Base-by-base conservation (phyloP, 2,329 filamentous ascomycete species). In the Pezicula rhizophila region DNA sequence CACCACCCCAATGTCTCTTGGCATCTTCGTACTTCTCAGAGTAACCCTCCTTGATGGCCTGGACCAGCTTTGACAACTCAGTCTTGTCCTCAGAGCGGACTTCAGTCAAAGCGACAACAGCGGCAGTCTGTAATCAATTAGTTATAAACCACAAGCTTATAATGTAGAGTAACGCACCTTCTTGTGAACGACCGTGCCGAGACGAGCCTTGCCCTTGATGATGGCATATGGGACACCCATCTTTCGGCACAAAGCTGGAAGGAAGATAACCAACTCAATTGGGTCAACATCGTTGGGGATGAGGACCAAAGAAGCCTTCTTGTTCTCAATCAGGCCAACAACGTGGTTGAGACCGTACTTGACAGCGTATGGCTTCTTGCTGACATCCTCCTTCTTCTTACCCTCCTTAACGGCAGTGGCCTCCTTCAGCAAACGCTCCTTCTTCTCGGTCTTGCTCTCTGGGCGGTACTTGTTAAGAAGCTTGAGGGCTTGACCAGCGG, bases 331-430 rank as follows among this genome's bases (percentile, higher is more conserved):
- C 64, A 96, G 82, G 61, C 89, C 90, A 62, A 96, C 90, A 60
- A 99, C 93, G 82, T 99, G 93, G 87, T 99, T 99, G 67, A 99
- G 85, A 79, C 93, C 93, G 77, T 96, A 99, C 86, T 99, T 99
- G 82, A 93, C 91, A 62, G 87, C 78, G 78, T 96, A 99, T 68
- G 93, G 93, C 88, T 99, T 99, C 89, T 97, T 97, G 87, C 83
- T 89, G 71, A 95, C 92, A 68, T 96, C 91, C 83, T 99, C 95
- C 88, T 97, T 97, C 88, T 97, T 99, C 88, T 97, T 96, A 75
- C 95, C 93, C 76, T 97, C 91, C 72, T 90, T 85, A 72, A 99
- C 84, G 68, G 93, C 95, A 66, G 91, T 96, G 60, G 95, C 93
- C 84, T 99, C 93, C 83, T 96, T 90, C 73, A 88, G 84, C 60